Conservation (phyloP, 2,329 filamentous ascomycete species). For the Alternaria hordeiaustralica region DNA sequence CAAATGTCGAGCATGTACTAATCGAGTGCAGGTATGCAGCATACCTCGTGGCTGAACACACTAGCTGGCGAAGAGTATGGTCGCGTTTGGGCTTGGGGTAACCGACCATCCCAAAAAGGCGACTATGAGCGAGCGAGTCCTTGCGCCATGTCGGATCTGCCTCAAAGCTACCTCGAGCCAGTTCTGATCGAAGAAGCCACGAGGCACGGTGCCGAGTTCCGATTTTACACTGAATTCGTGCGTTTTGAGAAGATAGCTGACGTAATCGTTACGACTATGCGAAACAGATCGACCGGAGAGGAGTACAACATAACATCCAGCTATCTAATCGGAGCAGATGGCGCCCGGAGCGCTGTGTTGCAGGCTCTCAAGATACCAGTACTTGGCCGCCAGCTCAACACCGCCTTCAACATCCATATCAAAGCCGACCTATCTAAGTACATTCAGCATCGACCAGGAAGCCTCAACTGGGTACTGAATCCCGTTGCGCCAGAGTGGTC, state of each 20-base stretch:
- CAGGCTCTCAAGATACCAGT: slow-evolving; percentile 57
- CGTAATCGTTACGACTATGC: slow-evolving; percentile 21
- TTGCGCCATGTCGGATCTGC: slow-evolving; percentile 52
- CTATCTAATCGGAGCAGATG: slow-evolving; percentile 68
- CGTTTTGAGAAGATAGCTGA: slow-evolving; percentile 29
- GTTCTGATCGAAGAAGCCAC: slow-evolving; percentile 49
- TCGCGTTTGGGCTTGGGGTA: slow-evolving; percentile 53
- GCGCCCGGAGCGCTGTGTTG: slow-evolving; percentile 56
- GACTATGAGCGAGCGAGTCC: slow-evolving; percentile 54
- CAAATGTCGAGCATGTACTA: slow-evolving; percentile 47
- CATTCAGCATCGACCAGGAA: slow-evolving; percentile 60
- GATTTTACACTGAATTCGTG: slow-evolving; percentile 49
- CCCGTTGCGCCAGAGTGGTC: slow-evolving; percentile 56
- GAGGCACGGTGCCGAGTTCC: slow-evolving; percentile 47
- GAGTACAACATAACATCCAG: slow-evolving; percentile 59
- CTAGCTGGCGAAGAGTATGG: slow-evolving; percentile 56
- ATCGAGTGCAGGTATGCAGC: slow-evolving; percentile 45
- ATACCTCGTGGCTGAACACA: slow-evolving; percentile 53
- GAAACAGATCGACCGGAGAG: slow-evolving; percentile 44
- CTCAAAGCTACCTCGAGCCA: slow-evolving; percentile 53
- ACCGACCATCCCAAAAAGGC: slow-evolving; percentile 45
- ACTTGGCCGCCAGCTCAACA: slow-evolving; percentile 51
- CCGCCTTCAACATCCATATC: slow-evolving; percentile 60
- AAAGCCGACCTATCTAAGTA: slow-evolving; percentile 60
- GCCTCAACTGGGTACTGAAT: slow-evolving; percentile 67